Conservation (phyloP, 257 asterid species). For the Plantago ovata region DNA sequence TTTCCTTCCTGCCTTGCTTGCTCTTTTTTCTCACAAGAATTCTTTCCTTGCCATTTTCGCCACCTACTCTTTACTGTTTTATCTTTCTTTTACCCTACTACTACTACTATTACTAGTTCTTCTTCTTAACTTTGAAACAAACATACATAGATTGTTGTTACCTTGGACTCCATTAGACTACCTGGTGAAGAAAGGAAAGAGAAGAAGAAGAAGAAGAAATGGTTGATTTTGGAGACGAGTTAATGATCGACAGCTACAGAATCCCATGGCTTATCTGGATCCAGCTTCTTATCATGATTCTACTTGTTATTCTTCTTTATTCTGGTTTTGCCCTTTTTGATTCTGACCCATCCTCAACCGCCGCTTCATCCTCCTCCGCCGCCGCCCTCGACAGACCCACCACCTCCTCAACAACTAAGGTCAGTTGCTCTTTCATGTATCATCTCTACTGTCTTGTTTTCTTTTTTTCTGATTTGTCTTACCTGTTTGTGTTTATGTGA, state of each 20-base stretch:
- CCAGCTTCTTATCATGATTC: conserved; percentile 57
- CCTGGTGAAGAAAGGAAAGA: neutral
- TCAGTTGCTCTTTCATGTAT: neutral
- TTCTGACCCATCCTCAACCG: conserved; percentile 26
- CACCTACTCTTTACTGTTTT: no score
- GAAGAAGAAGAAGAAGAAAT: conserved; percentile 19
- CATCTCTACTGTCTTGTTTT: neutral
- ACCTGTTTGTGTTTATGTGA: neutral
- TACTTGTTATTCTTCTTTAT: conserved; percentile 51
- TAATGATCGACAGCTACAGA: conserved; percentile 52
- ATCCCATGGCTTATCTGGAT: conserved; percentile 82
- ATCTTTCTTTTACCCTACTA: no score
- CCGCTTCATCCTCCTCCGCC: conserved; percentile 20
- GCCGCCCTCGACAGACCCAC: conserved; percentile 25
- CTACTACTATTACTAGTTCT: no score
- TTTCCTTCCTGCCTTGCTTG: no score
- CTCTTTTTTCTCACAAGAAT: no score
- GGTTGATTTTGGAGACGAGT: conserved; percentile 67
- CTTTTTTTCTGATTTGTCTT: neutral
- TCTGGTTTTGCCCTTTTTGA: conserved; percentile 44
- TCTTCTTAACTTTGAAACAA: no score
- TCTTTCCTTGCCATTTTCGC: no score
- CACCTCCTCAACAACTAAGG: conserved; percentile 33
- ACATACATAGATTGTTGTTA: no score
- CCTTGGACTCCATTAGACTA: neutral